Percentiles rank a stretch among this genome's conserved stretches.
Conservation (phyloP, 163 green algal species). For the Chlorella variabilis region DNA sequence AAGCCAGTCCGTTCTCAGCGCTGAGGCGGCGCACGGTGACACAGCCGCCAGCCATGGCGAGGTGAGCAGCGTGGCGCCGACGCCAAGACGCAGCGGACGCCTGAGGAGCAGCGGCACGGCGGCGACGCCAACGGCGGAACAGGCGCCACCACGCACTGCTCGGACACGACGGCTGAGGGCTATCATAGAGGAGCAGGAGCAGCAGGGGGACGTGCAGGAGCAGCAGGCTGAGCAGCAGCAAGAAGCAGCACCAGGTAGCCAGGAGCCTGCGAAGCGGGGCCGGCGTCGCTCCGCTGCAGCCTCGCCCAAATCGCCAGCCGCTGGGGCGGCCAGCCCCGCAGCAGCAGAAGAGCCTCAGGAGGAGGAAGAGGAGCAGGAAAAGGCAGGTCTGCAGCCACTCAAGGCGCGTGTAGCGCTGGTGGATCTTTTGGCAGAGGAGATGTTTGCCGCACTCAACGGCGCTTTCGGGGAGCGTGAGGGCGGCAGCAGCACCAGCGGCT, state of each 20-base stretch:
- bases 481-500: constrained; percentile 34
- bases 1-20: constrained; percentile 4
- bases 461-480: background rate
- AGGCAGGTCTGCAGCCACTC: background rate
- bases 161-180: background rate
- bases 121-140: background rate
- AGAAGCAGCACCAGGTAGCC: background rate
- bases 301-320: background rate
- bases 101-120: background rate
- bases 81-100: background rate
- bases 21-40: background rate
- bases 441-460: constrained; percentile 40
- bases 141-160: background rate
- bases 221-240: background rate
- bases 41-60: background rate
- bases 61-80: background rate
- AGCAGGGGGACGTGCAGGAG: constrained; percentile 1
- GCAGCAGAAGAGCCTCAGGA: background rate
- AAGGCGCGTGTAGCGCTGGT: constrained; percentile 13
- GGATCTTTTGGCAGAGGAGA: constrained; percentile 30
- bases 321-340: background rate
- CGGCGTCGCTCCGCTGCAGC: background rate
- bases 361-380: background rate
- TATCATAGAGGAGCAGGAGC: background rate
- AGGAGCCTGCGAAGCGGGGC: background rate